A percentile compares a stretch with the other conserved stretches of the same genome.
Conservation (phyloP, 257 asterid species). For the Thymus mandschuricus region DNA sequence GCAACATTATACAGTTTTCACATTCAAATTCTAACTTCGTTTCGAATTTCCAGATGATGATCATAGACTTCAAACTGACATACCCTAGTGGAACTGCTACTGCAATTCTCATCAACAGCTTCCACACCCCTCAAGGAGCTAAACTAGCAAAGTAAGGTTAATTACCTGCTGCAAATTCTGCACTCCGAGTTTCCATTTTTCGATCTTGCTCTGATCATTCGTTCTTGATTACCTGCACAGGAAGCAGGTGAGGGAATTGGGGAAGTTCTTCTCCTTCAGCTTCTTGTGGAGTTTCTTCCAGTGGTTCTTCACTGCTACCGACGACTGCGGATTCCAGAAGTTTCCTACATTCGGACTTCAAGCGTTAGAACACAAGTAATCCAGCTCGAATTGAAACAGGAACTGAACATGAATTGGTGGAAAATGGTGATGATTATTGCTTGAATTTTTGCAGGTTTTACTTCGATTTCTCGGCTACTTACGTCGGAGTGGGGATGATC, state of each 20-base stretch:
- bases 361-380: neutral
- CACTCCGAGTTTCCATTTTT: too few species aligned
- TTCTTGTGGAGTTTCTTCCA: conserved; percentile 20
- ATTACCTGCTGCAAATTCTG: too few species aligned
- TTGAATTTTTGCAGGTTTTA: conserved; percentile 43
- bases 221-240: neutral
- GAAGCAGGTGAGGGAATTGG: conserved; percentile 12
- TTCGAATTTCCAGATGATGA: conserved; percentile 12
- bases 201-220: too few species aligned
- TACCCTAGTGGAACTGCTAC: conserved; percentile 39
- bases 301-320: neutral
- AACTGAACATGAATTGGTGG: neutral
- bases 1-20: too few species aligned
- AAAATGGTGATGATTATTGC: neutral
- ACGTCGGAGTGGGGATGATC: conserved; percentile 75
- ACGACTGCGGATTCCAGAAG: neutral
- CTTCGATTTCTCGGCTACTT: conserved; percentile 70
- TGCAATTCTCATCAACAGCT: conserved; percentile 29
- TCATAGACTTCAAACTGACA: conserved; percentile 31
- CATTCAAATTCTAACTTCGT: too few species aligned
- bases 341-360: conserved; percentile 14
- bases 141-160: conserved; percentile 23
- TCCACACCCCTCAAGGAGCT: conserved; percentile 37
- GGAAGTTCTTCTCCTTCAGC: conserved; percentile 12
- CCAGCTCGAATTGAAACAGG: neutral